Percentiles rank a stretch among this genome's conserved stretches.
Conservation (phyloP, 306 rosid species). For the Alnus rubra region DNA sequence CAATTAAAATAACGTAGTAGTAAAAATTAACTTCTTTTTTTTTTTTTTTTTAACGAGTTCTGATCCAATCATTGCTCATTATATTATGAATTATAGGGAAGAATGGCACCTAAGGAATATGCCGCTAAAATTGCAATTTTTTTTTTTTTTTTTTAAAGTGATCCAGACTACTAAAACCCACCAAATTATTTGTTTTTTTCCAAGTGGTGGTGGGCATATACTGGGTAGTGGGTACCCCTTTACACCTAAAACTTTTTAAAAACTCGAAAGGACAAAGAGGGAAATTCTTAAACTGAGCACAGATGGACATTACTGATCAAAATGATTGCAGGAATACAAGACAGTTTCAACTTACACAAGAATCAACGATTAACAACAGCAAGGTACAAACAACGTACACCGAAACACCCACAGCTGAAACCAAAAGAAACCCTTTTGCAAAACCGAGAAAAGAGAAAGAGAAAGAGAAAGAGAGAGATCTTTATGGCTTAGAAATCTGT, state of each 20-base stretch:
- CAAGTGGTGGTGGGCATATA: neutral
- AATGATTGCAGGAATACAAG: constrained; percentile 26
- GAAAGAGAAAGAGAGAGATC: neutral
- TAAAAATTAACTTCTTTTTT: too few relatives aligned
- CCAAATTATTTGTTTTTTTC: neutral
- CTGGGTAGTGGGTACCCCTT: too few relatives aligned
- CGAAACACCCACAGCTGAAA: constrained; percentile 8
- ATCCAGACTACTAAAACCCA: neutral
- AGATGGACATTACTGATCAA: constrained; percentile 11
- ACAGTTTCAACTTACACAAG: constrained; percentile 10
- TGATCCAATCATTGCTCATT: too few relatives aligned
- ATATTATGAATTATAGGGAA: neutral
- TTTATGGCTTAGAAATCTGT: constrained; percentile 40
- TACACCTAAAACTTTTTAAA: too few relatives aligned
- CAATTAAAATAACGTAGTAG: too few relatives aligned
- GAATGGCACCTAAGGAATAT: neutral
- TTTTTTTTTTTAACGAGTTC: too few relatives aligned
- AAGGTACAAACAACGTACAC: constrained; percentile 31
- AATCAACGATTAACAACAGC: constrained; percentile 32
- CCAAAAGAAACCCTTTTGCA: constrained; percentile 25
- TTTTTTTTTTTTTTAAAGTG: neutral
- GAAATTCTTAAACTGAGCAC: neutral
- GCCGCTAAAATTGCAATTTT: neutral
- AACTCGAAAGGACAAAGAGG: neutral
- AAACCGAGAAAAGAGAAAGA: neutral